phyloP scores from a whole-genome alignment of 1,284 basidiomycete species.

The Rhodotorula sp. region DNA sequence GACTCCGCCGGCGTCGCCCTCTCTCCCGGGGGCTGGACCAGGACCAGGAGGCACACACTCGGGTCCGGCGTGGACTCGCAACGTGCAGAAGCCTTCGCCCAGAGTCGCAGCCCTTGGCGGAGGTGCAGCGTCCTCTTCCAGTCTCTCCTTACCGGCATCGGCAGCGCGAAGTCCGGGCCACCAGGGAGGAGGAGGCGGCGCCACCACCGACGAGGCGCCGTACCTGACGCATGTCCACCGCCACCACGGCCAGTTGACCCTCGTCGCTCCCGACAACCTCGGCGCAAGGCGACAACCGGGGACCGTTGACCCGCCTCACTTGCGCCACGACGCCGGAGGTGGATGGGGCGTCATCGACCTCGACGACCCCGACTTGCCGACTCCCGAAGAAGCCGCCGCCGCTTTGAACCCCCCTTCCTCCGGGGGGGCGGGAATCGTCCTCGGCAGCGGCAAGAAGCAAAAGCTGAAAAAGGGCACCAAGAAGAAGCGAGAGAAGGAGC shows the following conservation, averaged over 20 bases:
- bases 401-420: too few species aligned
- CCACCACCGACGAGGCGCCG: neutral
- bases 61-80: constrained; percentile 29
- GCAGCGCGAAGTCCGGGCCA: neutral
- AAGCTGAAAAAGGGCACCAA: constrained; percentile 26
- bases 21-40: neutral
- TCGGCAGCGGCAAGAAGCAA: constrained; percentile 7
- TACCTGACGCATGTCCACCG: constrained; percentile 39
- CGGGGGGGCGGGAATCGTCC: neutral
- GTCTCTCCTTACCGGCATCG: neutral
- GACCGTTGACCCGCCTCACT: constrained; percentile 13
- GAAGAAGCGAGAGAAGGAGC: constrained; percentile 10
- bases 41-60: neutral
- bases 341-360: constrained; percentile 9
- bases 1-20: neutral
- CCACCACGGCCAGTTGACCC: constrained; percentile 33
- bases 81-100: neutral
- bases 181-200: neutral
- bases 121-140: neutral
- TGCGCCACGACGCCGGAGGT: constrained; percentile 7
- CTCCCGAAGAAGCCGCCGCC: too few species aligned
- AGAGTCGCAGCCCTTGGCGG: constrained; percentile 8
- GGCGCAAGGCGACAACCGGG: constrained; percentile 21
- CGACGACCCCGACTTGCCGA: neutral
- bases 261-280: constrained; percentile 38